Evolutionary conservation across 768 basidiomycete genomes (phyloP), one percentile per base, ranked within the genome.

Genomic region (Steccherinum ochraceum): DNA sequence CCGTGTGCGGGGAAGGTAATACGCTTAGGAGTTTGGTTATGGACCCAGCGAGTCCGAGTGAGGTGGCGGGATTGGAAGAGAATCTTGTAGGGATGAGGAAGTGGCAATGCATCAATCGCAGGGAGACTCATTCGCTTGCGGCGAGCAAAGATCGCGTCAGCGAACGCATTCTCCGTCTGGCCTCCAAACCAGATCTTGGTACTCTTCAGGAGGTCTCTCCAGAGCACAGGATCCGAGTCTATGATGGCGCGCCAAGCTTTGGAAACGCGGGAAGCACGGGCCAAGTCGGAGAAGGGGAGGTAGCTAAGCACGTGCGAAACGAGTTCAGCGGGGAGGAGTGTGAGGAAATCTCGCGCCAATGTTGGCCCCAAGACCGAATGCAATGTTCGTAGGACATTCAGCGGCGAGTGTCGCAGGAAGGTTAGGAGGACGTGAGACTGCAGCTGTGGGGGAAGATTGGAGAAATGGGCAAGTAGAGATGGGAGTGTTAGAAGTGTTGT

Each of bases 341-440:
- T 85, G 57, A 98, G 78, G 66, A 97, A 99, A 69, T 99, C 96
- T 58, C 94, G 87, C 19, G 93, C 91, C 24, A 98, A 75, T 2
- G 92, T 93, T 21, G 89, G 91, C 0, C 88, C 85, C 58, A 97
- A 75, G 59, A 98, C 88, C 27, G 86, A 84, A 61, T 94, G 86
- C 13, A 98, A 69, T 1, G 88, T 89, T 47, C 95, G 87, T 23
- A 99, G 77, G 30, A 97, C 95, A 3, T 92, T 85, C 18, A 95
- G 79, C 2, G 93, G 85, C 3, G 93, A 92, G 60, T 94, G 91
- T 53, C 93, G 86, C 25, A 99, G 74, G 52, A 98, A 81, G 21
- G 92, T 92, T 59, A 97, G 83, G 49, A 98, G 80, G 61, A 96
- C 83, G 66, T 97, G 93, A 3, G 93, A 93, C 70, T 98, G 95